phyloP scores from a whole-genome alignment of 306 rosid species.

The Sicyos baderoa region DNA sequence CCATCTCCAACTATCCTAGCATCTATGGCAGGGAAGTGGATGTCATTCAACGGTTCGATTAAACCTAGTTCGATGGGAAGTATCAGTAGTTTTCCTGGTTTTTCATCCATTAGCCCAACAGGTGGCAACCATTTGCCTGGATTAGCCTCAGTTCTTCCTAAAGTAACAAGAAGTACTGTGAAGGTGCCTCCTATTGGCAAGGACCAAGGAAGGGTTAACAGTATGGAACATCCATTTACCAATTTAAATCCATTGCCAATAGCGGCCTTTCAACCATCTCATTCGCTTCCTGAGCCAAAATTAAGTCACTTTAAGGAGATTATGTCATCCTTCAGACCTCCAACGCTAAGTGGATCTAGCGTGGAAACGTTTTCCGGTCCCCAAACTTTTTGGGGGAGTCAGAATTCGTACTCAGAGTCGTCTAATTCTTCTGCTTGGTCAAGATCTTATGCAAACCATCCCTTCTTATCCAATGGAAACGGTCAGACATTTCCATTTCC shows the following conservation, averaged over 20 bases:
- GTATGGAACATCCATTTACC: constrained; percentile 35
- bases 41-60: constrained; percentile 61
- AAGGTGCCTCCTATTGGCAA: constrained; percentile 86
- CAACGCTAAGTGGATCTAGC: constrained; percentile 43
- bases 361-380: constrained; percentile 73
- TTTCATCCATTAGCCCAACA: constrained; percentile 55
- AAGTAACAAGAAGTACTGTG: constrained; percentile 47
- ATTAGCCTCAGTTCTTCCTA: constrained; percentile 71
- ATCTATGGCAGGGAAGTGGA: constrained; percentile 56
- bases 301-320: constrained; percentile 50
- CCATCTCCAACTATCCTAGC: not conserved
- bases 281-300: constrained; percentile 59
- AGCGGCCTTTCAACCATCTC: constrained; percentile 47
- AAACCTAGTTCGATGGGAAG: constrained; percentile 54
- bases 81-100: constrained; percentile 54
- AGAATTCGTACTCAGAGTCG: constrained; percentile 51
- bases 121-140: constrained; percentile 62
- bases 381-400: constrained; percentile 90
- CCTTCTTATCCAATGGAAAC: constrained; percentile 56
- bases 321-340: constrained; percentile 42
- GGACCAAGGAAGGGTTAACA: constrained; percentile 62
- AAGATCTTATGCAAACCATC: constrained; percentile 47
- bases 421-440: constrained; percentile 63
- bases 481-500: constrained; percentile 57
- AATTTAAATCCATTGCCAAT: constrained; percentile 39